Evolutionary conservation across 2,329 filamentous ascomycete genomes (phyloP).

Genomic region (Pestalotiopsis sp.): DNA sequence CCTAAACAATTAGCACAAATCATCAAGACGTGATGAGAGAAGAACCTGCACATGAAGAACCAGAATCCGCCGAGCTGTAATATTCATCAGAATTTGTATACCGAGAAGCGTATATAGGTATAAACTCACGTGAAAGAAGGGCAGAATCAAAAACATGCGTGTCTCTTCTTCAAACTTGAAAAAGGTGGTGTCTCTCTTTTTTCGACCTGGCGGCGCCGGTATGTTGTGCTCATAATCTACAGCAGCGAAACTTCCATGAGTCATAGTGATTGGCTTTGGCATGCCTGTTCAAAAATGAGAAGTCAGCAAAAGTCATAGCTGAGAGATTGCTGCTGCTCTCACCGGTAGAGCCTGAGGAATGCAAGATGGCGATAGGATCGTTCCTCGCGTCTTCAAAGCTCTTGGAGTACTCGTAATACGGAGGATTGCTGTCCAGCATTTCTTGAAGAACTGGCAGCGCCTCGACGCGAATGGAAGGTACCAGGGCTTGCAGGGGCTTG

Average conservation of each 20-base stretch:
- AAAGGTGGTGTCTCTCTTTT: slow-evolving; percentile 13
- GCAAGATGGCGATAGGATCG: slow-evolving; percentile 15
- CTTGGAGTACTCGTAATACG: slow-evolving; percentile 7
- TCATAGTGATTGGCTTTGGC: slow-evolving; percentile 19
- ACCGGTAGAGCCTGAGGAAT: slow-evolving; percentile 21
- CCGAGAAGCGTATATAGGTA: background rate
- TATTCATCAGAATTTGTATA: background rate
- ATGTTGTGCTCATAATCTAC: slow-evolving; percentile 16
- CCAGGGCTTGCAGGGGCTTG: background rate
- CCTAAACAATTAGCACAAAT: slow-evolving; percentile 14
- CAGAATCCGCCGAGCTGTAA: slow-evolving; percentile 11
- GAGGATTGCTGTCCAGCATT: slow-evolving; percentile 5
- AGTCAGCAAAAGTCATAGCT: background rate
- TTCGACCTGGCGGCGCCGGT: slow-evolving; percentile 13
- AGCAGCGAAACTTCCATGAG: slow-evolving; percentile 15
- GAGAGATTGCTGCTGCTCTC: background rate
- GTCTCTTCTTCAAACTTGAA: slow-evolving; percentile 15
- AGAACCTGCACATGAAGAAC: slow-evolving; percentile 13
- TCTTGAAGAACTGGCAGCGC: background rate
- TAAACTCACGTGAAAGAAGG: slow-evolving; percentile 19
- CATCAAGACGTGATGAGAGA: background rate
- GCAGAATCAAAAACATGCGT: slow-evolving; percentile 15
- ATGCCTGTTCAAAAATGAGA: slow-evolving; percentile 6
- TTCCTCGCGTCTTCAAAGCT: slow-evolving; percentile 17
- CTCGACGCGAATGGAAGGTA: background rate